phyloP scores from a whole-genome alignment of 2,329 filamentous ascomycete genomes.

The Fusarium beomiforme region DNA sequence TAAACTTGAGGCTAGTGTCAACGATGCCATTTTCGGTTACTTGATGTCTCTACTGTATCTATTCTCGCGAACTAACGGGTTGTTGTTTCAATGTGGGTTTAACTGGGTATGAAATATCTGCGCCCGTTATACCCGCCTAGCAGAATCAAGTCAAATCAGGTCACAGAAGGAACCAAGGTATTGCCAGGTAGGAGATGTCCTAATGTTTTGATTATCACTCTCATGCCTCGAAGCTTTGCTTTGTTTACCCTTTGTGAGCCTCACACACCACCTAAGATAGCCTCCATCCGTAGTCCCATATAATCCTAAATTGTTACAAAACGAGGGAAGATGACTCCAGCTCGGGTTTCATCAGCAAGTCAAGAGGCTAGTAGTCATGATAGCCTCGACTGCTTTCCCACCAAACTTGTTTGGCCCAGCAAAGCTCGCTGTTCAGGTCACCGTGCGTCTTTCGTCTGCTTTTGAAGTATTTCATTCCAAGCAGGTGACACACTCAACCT shows the following conservation, averaged over 20 bases:
- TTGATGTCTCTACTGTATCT: not conserved
- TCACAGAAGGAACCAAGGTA: not conserved
- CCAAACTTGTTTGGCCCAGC: constrained; percentile 35
- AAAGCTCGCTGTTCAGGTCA: constrained; percentile 26
- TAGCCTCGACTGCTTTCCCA: constrained; percentile 32
- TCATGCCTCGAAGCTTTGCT: constrained; percentile 18
- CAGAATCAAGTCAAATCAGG: not conserved
- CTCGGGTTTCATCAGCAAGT: constrained; percentile 31
- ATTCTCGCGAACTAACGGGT: constrained; percentile 21
- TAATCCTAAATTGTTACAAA: constrained; percentile 39
- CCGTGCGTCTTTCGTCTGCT: constrained; percentile 26
- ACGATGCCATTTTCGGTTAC: constrained; percentile 29
- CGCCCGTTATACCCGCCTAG: constrained; percentile 23
- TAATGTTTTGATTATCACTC: constrained; percentile 22
- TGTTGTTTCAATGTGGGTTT: constrained; percentile 21
- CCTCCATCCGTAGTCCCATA: constrained; percentile 21
- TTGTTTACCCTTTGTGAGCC: constrained; percentile 22
- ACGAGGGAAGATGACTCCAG: constrained; percentile 26
- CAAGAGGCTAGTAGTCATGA: constrained; percentile 25
- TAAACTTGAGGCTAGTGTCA: constrained; percentile 30
- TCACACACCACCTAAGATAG: constrained; percentile 23
- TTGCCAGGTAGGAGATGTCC: constrained; percentile 25
- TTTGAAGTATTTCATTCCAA: constrained; percentile 40
- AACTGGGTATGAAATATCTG: constrained; percentile 2
- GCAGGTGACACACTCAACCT: constrained; percentile 32